Evolutionary conservation across 1,139 yeast genomes (phyloP).

Genomic region (Kodamaea arcana): DNA sequence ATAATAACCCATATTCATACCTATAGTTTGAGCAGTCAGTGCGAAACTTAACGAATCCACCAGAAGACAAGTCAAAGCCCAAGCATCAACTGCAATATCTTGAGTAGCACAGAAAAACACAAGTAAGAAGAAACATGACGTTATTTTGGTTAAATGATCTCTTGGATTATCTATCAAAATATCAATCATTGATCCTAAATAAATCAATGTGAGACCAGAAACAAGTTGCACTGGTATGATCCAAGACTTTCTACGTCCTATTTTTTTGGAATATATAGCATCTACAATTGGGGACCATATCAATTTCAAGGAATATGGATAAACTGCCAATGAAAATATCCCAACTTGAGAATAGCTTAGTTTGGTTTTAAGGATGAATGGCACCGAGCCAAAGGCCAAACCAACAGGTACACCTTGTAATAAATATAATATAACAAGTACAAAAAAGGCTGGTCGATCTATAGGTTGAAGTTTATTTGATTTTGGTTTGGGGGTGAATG

Average conservation of each 20-base stretch:
- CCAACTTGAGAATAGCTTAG: slow-evolving; percentile 90
- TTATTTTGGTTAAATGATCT: slow-evolving; percentile 50
- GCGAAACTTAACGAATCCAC: slow-evolving; percentile 85
- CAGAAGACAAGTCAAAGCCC: slow-evolving; percentile 89
- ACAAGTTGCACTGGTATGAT: slow-evolving; percentile 84
- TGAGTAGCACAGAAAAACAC: slow-evolving; percentile 95
- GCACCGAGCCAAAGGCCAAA: slow-evolving; percentile 91
- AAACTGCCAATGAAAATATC: slow-evolving; percentile 83
- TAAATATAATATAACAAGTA: slow-evolving; percentile 68
- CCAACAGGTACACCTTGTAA: slow-evolving; percentile 97
- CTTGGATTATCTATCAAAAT: slow-evolving; percentile 53
- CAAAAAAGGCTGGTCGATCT: slow-evolving; percentile 68
- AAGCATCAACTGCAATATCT: slow-evolving; percentile 98
- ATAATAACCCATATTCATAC: slow-evolving; percentile 90
- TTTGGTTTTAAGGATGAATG: slow-evolving; percentile 78
- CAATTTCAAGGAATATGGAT: slow-evolving; percentile 88
- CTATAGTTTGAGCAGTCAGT: slow-evolving; percentile 95
- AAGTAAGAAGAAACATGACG: slow-evolving; percentile 64
- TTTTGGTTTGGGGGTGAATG: slow-evolving; percentile 6
- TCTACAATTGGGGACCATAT: slow-evolving; percentile 97
- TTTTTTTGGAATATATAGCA: slow-evolving; percentile 60
- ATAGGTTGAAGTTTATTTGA: slow-evolving; percentile 26
- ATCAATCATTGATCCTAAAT: slow-evolving; percentile 60
- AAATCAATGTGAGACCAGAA: slow-evolving; percentile 64
- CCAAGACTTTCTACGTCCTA: slow-evolving; percentile 92